Base-by-base conservation (phyloP, 306 rosid genomes). In the Oemleria cerasiformis region DNA sequence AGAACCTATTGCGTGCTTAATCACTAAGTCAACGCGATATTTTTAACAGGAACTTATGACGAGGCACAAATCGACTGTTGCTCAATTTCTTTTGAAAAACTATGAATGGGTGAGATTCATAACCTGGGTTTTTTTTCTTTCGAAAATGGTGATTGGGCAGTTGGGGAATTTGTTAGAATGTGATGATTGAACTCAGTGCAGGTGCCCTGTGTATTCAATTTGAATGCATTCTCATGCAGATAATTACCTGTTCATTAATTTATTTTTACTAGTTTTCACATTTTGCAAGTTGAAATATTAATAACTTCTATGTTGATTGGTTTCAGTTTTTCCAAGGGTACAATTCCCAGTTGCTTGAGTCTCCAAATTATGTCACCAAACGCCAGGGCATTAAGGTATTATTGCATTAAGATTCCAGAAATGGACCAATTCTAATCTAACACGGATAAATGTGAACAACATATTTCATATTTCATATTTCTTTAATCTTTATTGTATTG, bases 41-140 rank as follows among this genome's bases (percentile, higher is more conserved):
- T 57, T 30, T 30, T 8, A 23, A 39, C 75, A 83, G 87, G 84
- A 80, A 70, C 84, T 84, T 39, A 60, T 84, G 82, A 84, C 82
- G 9, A 80, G 87, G 76, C 87, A 84, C 77, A 84, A 80, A 49
- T 80, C 87, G 17, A 84, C 84, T 25, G 84, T 75, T 5, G 82
- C 78, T 25, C 76, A 69, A 34, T 84, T 80, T 71, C 82, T 84
- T 68, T 70, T 82, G 6, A 23, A 54, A 36, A 80, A 77, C 49
- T 84, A 74, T 55, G 80, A 80, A 3, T 84, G 84, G 84, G 87
- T 84, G 65, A 47, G 81, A 23, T 56, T 55, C 16, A 9, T 17
- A 70, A 41, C 21, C 55, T 15, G 4, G 13, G 20, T 13, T 1
- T 41, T 70, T 16, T 21, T 69, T 54, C 1, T 23, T 57, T 57